Base-by-base conservation (phyloP, 106 monocot genomes). In the Gastrodia elata region DNA sequence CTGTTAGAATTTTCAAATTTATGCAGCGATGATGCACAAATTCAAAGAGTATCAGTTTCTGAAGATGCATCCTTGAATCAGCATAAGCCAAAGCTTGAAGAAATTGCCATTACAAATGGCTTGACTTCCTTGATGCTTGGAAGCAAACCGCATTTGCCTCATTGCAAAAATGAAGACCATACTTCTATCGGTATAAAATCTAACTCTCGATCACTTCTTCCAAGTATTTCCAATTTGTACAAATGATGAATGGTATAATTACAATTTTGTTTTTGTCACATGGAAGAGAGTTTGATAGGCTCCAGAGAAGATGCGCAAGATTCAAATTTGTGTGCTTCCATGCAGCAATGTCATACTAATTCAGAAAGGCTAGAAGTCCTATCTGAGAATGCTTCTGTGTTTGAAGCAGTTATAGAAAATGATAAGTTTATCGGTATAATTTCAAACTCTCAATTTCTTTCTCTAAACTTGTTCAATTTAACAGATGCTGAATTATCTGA, bases 361-460 rank as follows among this genome's bases (percentile, higher is more conserved):
- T 3, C 67, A 67, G 40, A 35, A 69, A 69, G 40, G n/a, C 24
- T 11, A 41, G 40, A 69, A 69, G 8, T 26, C 69, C 69, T 7
- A 69, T 69, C 69, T 68, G 74, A 76, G 65, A 61, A 68, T 68
- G 64, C 35, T 4, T 76, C 70, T n/a, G n/a, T n/a, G n/a, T n/a
- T n/a, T 42, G 58, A 55, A 74, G 42, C 68, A 71, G 65, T 16
- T 32, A 57, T 52, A 70, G 74, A 80, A 74, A 6, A n/a, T n/a
- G n/a, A n/a, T n/a, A 10, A 25, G 3, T 9, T 34, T 35, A 37
- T 36, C 3, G 18, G 37, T 38, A 37, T 38, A 40, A 25, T 39
- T 40, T 39, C 40, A 25, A 69, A 40, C 9, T 69, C 69, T 69
- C 69, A 39, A 39, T 40, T 13, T 20, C 38, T 2, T 24, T 39